A percentile compares a stretch with the other conserved stretches of the same genome.
These are phyloP conservation scores for Sugiyamaella valdiviana DNA, from an alignment of 805 yeast genomes.

Conservation along the genomic window DNA sequence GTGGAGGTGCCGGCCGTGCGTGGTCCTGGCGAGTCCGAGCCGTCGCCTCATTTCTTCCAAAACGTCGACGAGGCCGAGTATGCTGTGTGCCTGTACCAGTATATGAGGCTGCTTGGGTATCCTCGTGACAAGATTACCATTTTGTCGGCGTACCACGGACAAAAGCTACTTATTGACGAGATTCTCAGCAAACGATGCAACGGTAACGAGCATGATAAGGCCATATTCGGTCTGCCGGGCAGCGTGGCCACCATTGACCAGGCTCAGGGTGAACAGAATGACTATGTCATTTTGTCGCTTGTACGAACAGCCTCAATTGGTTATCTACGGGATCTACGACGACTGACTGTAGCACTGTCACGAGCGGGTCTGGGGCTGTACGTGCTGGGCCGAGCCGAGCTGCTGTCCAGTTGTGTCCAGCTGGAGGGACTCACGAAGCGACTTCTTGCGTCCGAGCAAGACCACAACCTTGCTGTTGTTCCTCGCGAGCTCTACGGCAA, in stretches of 20 bases:
- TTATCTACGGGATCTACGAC: constrained; percentile 22
- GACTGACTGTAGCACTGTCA: constrained; percentile 27
- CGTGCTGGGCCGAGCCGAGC: constrained; percentile 25
- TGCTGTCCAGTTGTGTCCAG: neutral
- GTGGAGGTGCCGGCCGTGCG: constrained; percentile 30
- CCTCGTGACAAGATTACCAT: constrained; percentile 37
- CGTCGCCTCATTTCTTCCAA: constrained; percentile 28
- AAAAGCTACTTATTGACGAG: constrained; percentile 39
- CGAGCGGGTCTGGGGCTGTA: constrained; percentile 34
- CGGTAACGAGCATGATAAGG: constrained; percentile 6
- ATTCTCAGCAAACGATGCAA: constrained; percentile 32
- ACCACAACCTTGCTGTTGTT: constrained; percentile 21
- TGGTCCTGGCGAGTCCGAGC: constrained; percentile 27
- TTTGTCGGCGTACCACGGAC: constrained; percentile 37
- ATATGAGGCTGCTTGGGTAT: constrained; percentile 42
- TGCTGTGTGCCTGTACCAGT: constrained; percentile 40
- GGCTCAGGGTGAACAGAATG: constrained; percentile 27
- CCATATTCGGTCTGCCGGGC: constrained; percentile 30
- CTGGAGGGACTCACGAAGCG: neutral
- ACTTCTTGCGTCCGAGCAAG: neutral
- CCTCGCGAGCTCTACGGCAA: constrained; percentile 30
- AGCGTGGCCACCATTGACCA: constrained; percentile 29
- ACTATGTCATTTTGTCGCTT: constrained; percentile 34
- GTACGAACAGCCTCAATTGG: constrained; percentile 28
- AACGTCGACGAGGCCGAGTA: constrained; percentile 47